Base-by-base conservation (phyloP, 192 early-diverging fungal genomes). In the Umbelopsis vinacea region DNA sequence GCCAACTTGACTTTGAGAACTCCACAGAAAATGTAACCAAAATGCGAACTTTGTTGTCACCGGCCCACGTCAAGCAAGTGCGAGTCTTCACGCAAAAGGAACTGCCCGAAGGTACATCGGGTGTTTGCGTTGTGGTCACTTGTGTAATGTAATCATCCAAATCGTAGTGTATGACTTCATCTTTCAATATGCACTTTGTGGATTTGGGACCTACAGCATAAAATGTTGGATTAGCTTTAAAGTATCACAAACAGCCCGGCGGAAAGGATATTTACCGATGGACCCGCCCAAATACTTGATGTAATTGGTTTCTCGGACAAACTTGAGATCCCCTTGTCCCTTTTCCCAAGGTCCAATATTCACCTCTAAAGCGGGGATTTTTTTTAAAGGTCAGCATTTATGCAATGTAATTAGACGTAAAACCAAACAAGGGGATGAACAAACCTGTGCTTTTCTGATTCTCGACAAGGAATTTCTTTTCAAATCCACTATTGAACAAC, bases 31-130 rank as follows among this genome's bases (percentile, higher is more conserved):
- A 76, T n/a, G 80, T 85, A 5, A 85, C 87, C 4, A 80, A 71
- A 6, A 88, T 55, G 6, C 74, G 76, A 0, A 81, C 71, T 46
- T 78, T 71, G 47, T 72, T 70, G 29, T 75, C 67, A 15, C 82
- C 83, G 47, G 82, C 78, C 82, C 77, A 83, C 33, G 82, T 86
- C 6, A 88, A 37, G 35, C 87, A 89, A 14, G 79, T 83, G 4
- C 81, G 74, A 37, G 80, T 83, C 17, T 86, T 89, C 22, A 85
- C 79, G 37, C 74, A 75, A 55, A 89, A 89, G 17, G 78, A 71
- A 23, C 71, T 72, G 43, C 87, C 87, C 12, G 85, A 87, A 19
- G 87, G 87, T 0, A 89, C 87, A 71, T 89, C 85, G 7, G 87
- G 87, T 12, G 87, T 89, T 40, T 75, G 73, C 0, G 87, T 85